These are phyloP conservation scores for Fusarium musae DNA, from an alignment of 2,329 filamentous ascomycete genomes.

Conservation along the genomic window DNA sequence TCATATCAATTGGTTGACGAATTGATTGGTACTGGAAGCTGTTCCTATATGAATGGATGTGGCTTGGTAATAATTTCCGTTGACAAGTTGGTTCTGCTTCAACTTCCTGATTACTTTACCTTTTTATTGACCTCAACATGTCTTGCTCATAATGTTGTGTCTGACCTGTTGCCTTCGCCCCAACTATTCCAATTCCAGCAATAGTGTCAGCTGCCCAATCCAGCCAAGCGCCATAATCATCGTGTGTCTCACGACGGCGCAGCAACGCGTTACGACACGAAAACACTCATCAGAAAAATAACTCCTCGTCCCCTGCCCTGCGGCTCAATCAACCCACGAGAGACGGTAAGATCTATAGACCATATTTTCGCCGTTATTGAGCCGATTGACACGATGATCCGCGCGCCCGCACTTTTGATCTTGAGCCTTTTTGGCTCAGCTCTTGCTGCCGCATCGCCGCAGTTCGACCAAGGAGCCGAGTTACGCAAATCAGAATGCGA, in stretches of 20 bases:
- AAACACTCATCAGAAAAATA: background rate
- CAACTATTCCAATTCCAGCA: background rate
- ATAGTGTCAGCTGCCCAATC: background rate
- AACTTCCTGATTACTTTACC: background rate
- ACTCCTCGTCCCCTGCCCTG: fast-evolving
- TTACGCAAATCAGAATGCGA: conserved; percentile 1
- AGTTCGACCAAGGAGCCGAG: background rate
- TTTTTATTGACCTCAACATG: background rate
- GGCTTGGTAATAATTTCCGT: no score
- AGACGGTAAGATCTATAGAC: fast-evolving
- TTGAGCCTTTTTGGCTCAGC: background rate
- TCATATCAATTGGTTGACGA: no score
- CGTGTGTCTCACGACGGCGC: background rate
- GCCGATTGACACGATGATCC: background rate
- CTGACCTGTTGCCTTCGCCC: background rate
- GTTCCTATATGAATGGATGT: fast-evolving
- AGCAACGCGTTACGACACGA: background rate
- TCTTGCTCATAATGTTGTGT: background rate
- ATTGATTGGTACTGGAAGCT: no score
- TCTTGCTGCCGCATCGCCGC: background rate
- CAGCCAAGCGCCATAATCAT: background rate
- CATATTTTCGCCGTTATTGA: fast-evolving
- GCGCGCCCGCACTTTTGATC: background rate
- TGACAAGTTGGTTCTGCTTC: no score
- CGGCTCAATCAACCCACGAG: fast-evolving